phyloP scores from a whole-genome alignment of 2,329 filamentous ascomycete species.

The Conoideocrella luteorostrata region DNA sequence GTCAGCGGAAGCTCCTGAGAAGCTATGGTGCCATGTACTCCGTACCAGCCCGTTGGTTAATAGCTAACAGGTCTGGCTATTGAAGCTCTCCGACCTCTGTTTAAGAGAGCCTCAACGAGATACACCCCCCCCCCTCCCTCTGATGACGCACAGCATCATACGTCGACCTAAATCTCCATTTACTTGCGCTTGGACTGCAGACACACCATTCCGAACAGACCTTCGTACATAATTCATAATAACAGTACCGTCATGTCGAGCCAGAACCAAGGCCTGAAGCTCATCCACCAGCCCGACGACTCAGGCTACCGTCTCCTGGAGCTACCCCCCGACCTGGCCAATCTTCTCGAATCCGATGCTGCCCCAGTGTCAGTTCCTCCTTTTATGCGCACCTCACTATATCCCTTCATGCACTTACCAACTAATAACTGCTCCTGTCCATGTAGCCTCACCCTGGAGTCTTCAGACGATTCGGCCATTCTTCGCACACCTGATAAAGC shows the following conservation, averaged over 20 bases:
- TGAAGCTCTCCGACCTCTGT: too few species aligned
- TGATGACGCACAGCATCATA: neutral
- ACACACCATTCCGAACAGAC: too few species aligned
- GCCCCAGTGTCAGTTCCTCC: constrained; percentile 43
- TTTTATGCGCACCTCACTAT: neutral
- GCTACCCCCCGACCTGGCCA: constrained; percentile 52
- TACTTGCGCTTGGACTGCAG: too few species aligned
- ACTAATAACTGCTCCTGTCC: neutral
- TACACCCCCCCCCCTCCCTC: neutral
- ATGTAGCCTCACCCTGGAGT: constrained; percentile 40
- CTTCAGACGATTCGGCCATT: constrained; percentile 42
- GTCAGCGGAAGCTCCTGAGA: neutral
- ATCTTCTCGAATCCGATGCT: constrained; percentile 46
- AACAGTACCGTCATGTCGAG: constrained; percentile 32
- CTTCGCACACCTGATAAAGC: constrained; percentile 45
- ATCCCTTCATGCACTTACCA: constrained; percentile 1
- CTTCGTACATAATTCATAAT: too few species aligned
- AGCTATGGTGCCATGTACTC: too few species aligned
- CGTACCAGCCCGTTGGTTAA: too few species aligned
- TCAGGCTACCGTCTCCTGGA: constrained; percentile 55
- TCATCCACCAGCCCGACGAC: constrained; percentile 43
- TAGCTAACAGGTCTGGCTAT: too few species aligned
- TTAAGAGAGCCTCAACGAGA: neutral
- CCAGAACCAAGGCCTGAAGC: constrained; percentile 41
- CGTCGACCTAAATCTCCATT: too few species aligned